Percentiles rank a stretch among this genome's conserved stretches.
Conservation (phyloP, 2,329 filamentous ascomycete species). For the Arthroderma sp. region DNA sequence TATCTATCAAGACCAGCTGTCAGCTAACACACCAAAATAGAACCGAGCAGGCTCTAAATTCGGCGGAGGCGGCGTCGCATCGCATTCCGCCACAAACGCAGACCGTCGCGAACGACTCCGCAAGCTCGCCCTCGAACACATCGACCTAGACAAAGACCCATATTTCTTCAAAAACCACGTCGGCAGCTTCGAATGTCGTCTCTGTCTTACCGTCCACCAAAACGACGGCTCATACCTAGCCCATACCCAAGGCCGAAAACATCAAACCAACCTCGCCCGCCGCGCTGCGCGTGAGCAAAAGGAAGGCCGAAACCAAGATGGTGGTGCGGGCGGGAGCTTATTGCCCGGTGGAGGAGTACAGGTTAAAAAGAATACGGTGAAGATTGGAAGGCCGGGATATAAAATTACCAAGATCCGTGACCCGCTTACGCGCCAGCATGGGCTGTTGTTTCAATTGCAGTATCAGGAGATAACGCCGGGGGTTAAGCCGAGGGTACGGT, state of each 20-base stretch:
- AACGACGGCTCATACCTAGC: slow-evolving; percentile 98
- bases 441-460: slow-evolving; percentile 88
- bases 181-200: slow-evolving; percentile 91
- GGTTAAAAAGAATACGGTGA: slow-evolving; percentile 71
- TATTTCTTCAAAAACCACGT: slow-evolving; percentile 99
- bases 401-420: slow-evolving; percentile 95
- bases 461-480: slow-evolving; percentile 78
- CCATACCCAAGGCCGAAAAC: slow-evolving; percentile 95
- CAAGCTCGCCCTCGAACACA: slow-evolving; percentile 95
- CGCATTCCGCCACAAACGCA: slow-evolving; percentile 82
- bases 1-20: background rate
- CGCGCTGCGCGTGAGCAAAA: slow-evolving; percentile 92
- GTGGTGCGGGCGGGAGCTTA: slow-evolving; percentile 34
- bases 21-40: slow-evolving; percentile 31
- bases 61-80: slow-evolving; percentile 91
- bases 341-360: slow-evolving; percentile 63
- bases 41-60: slow-evolving; percentile 97
- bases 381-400: slow-evolving; percentile 92
- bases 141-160: slow-evolving; percentile 97
- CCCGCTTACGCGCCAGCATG: slow-evolving; percentile 74
- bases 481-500: slow-evolving; percentile 69
- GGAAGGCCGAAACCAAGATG: slow-evolving; percentile 56
- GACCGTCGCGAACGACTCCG: slow-evolving; percentile 94
- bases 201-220: slow-evolving; percentile 94
- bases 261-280: slow-evolving; percentile 94